Conservation (phyloP, 2,329 filamentous ascomycete genomes). For the Didymella sp. region DNA sequence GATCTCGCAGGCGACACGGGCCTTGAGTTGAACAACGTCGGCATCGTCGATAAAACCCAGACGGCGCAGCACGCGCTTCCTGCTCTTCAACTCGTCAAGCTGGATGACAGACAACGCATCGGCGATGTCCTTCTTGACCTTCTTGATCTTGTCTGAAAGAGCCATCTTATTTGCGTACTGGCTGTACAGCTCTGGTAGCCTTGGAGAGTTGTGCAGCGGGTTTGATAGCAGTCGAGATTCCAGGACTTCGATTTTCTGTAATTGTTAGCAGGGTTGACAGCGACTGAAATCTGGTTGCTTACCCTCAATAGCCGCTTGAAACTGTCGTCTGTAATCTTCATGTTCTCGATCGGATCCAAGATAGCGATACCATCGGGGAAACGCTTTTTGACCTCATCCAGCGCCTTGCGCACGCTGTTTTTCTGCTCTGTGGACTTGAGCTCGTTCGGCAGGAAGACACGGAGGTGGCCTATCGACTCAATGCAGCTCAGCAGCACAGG, state of each 20-base stretch:
- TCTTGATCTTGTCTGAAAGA: constrained; percentile 80
- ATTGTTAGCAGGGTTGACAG: constrained; percentile 18
- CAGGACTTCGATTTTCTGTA: constrained; percentile 91
- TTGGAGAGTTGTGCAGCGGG: constrained; percentile 87
- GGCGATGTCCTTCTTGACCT: constrained; percentile 83
- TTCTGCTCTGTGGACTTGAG: constrained; percentile 71
- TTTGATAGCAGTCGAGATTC: constrained; percentile 89
- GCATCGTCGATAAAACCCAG: constrained; percentile 94
- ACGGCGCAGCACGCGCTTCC: constrained; percentile 92
- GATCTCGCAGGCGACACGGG: constrained; percentile 96
- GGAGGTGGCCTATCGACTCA: constrained; percentile 81
- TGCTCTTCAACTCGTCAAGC: constrained; percentile 92
- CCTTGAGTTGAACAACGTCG: constrained; percentile 96
- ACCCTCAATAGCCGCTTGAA: constrained; percentile 87
- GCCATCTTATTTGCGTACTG: constrained; percentile 84
- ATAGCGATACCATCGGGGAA: constrained; percentile 92
- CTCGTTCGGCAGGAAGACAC: constrained; percentile 83
- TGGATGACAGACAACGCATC: constrained; percentile 88
- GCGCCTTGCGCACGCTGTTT: constrained; percentile 69
- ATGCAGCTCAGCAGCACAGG: constrained; percentile 87
- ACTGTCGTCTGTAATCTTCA: constrained; percentile 88
- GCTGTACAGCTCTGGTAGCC: constrained; percentile 82
- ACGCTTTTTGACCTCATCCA: constrained; percentile 81
- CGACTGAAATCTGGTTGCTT: constrained; percentile 31
- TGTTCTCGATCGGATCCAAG: constrained; percentile 93